Base-by-base conservation (phyloP, 2,329 filamentous ascomycete species). In the Penicillium sp. region DNA sequence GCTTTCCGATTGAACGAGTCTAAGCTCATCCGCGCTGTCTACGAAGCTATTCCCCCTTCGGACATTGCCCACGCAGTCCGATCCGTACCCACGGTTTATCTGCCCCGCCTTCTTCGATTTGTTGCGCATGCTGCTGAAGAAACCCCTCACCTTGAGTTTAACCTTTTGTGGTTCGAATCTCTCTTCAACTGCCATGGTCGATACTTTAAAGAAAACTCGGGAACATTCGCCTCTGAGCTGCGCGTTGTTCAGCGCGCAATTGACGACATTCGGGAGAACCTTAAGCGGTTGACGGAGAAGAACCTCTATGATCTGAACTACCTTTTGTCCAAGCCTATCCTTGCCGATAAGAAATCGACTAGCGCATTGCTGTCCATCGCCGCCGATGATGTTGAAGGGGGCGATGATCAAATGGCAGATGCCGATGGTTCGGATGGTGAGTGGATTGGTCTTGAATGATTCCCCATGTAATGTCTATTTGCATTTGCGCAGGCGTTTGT, bases 101-200 rank as follows among this genome's bases (percentile, higher is more conserved):
- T 99, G 5, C 85, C 89, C 24, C 86, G 91, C 3, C 79, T 97
- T 11, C 80, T 99, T 46, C 88, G 91, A 42, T 96, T 96, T 62
- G 89, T 97, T 6, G 92, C 92, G 2, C 83, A 88, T 9, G 90
- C 96, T 67, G 90, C 91, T 1, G 93, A 97, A 66, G 87, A 93
- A 69, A 92, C 89, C 2, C 93, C 92, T 1, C 93, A 97, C 78
- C 83, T 99, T 4, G 94, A 99, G 75, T 95, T 97, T 75, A 96
- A 94, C 67, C 78, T 99, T 40, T 78, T 93, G 8, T 99, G 94
- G 94, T 89, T 97, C 67, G 90, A 94, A 72, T 86, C 90, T 1
- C 62, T 87, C 9, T 80, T 97, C 54, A 88, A 89, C 65, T 87
- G 86, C 64, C 93, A 97, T 71, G 94, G 94, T 29, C 82, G 88